Percentiles rank a stretch among this genome's conserved stretches.
Evolutionary conservation across 441 rosid species (phyloP).

Genomic region (Macaranga tanarius): DNA sequence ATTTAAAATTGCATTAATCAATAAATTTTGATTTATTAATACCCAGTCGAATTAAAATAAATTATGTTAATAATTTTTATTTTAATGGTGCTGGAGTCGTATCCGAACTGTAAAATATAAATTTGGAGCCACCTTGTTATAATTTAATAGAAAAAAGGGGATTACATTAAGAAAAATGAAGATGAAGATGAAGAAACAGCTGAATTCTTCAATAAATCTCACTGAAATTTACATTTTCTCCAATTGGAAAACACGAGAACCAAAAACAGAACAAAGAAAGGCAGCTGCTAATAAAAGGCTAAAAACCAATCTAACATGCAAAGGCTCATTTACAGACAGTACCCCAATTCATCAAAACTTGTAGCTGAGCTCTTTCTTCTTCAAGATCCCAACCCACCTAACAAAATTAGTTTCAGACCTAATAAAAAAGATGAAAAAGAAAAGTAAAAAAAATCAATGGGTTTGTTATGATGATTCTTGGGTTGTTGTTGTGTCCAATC

Average conservation of each 20-base stretch:
- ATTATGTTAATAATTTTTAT: too few species aligned
- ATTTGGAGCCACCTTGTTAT: too few species aligned
- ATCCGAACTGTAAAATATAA: too few species aligned
- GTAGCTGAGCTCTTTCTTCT: constrained; percentile 7
- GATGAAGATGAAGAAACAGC: neutral
- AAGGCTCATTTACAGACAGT: constrained; percentile 26
- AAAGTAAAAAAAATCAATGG: constrained; percentile 16
- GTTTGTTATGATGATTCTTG: constrained; percentile 25
- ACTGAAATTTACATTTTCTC: constrained; percentile 44
- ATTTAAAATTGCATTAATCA: too few species aligned
- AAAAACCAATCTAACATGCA: constrained; percentile 19
- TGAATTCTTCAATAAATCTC: constrained; percentile 36
- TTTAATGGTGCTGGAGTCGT: too few species aligned
- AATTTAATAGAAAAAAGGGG: too few species aligned
- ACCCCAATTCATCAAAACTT: constrained; percentile 14
- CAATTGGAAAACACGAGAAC: constrained; percentile 1
- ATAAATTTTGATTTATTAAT: too few species aligned
- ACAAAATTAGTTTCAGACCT: neutral
- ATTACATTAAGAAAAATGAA: neutral
- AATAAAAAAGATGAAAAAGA: neutral
- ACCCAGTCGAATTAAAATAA: too few species aligned
- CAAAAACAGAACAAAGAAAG: neutral
- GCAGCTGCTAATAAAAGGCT: constrained; percentile 11
- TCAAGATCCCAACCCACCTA: constrained; percentile 10
- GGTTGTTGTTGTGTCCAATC: neutral